Evolutionary conservation across 345 rosid genomes (phyloP).

Genomic region (Ricinus communis): DNA sequence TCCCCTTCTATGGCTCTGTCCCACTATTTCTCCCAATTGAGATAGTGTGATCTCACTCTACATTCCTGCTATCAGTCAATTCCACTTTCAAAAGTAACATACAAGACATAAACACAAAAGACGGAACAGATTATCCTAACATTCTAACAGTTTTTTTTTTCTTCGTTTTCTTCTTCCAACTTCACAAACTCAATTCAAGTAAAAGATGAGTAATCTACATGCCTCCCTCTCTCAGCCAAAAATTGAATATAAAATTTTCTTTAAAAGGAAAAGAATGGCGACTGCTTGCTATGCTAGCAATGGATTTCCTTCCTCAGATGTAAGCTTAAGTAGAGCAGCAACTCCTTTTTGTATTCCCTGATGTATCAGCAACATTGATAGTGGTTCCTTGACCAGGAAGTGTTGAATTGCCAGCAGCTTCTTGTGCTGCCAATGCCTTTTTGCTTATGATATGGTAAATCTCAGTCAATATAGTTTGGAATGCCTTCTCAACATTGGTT

Average conservation of each 20-base stretch:
- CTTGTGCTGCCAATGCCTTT: conserved; percentile 36
- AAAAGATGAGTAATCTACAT: conserved; percentile 25
- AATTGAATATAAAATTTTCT: neutral
- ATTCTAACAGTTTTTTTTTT: conserved; percentile 7
- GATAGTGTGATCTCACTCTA: conserved; percentile 8
- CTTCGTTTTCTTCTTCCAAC: conserved; percentile 4
- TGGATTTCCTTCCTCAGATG: neutral
- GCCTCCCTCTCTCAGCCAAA: conserved; percentile 22
- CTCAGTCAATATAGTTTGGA: conserved; percentile 33
- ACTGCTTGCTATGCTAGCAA: conserved; percentile 11
- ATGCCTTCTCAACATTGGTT: conserved; percentile 33
- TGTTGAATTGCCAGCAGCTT: conserved; percentile 29
- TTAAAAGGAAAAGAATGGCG: neutral
- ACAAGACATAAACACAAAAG: conserved; percentile 6
- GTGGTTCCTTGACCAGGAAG: conserved; percentile 35
- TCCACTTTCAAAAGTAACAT: conserved; percentile 6
- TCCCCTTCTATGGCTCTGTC: conserved; percentile 2
- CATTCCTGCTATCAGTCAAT: conserved; percentile 20
- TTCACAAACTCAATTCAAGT: conserved; percentile 21
- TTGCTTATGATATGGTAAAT: conserved; percentile 34
- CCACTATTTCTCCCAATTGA: neutral
- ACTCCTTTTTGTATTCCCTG: conserved; percentile 17
- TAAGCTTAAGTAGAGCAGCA: conserved; percentile 26
- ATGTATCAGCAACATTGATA: conserved; percentile 25
- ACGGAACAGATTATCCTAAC: conserved; percentile 6